phyloP scores from a whole-genome alignment of 2,329 filamentous ascomycete species.

The Fusarium sp. region DNA sequence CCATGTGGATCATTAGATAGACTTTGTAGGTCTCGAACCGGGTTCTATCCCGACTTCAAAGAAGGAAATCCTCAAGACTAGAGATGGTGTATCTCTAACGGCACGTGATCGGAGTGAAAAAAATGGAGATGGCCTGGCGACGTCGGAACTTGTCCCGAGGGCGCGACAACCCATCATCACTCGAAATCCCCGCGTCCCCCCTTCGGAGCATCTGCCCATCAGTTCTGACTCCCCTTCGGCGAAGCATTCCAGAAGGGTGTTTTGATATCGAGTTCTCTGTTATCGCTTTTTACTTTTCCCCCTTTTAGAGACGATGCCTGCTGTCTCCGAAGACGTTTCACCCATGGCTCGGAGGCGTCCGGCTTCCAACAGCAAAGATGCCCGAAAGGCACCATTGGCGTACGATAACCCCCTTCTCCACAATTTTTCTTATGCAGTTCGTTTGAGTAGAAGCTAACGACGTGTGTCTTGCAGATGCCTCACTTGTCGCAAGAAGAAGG shows the following conservation, averaged over 20 bases:
- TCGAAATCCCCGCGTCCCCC: conserved; percentile 18
- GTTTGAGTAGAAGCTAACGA: background rate
- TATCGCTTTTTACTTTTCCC: background rate
- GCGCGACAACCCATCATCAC: conserved; percentile 28
- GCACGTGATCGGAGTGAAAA: conserved; percentile 30
- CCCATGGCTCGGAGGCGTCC: conserved; percentile 43
- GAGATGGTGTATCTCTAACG: background rate
- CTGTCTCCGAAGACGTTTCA: conserved; percentile 25
- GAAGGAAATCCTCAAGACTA: background rate
- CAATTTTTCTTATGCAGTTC: conserved; percentile 12
- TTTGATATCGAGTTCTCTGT: background rate
- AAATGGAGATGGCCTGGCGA: conserved; percentile 3
- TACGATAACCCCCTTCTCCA: conserved; percentile 32
- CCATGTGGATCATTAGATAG: background rate
- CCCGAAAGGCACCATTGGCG: conserved; percentile 44
- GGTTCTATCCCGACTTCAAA: conserved; percentile 20
- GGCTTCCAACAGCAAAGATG: conserved; percentile 39
- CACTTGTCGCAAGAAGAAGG: conserved; percentile 46
- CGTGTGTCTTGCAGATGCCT: conserved; percentile 32
- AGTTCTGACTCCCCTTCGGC: conserved; percentile 13
- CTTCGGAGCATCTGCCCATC: conserved; percentile 24
- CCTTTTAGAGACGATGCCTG: conserved; percentile 20
- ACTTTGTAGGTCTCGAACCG: background rate
- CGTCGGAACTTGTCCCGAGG: conserved; percentile 33
- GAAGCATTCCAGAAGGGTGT: conserved; percentile 22